Base-by-base conservation (phyloP, 2,329 filamentous ascomycete genomes). In the Blumeriella jaapii region DNA sequence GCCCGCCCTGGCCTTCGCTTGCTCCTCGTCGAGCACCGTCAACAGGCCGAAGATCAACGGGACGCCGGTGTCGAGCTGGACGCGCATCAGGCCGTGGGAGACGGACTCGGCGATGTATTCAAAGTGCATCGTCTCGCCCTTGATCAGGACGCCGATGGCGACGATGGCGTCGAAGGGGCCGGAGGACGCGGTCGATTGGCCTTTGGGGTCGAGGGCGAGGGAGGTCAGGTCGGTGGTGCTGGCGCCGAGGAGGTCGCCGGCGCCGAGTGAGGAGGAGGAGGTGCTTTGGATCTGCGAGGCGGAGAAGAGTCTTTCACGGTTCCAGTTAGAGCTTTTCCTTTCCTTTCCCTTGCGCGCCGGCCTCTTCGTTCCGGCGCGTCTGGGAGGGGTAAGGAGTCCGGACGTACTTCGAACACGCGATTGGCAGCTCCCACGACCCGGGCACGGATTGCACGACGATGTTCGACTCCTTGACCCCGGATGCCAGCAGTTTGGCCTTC, bases 91-190 rank as follows among this genome's bases (percentile, higher is more conserved):
- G 5, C 85, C 91, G 43, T 94, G 84, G 39, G 78, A 85, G 5
- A 93, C 86, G 25, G 84, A 75, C 46, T 96, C 91, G 26, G 87
- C 73, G 52, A 98, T 98, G 64, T 98, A 96, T 63, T 98, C 91
- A 55, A 98, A 98, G 63, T 98, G 91, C 86, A 95, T 95, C 5
- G 91, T 96, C 62, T 93, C 83, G 58, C 91, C 91, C 67, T 98
- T 98, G 65, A 98, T 95, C 42, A 98, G 74, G 38, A 94, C 87
- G 37, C 91, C 91, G 49, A 98, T 82, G 34, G 91, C 86, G 48
- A 98, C 87, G 45, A 98, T 77, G 44, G 91, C 91, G 56, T 96
- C 89, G 53, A 96, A 96, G 13, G 85, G 74, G 37, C 67, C 62
- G 39, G 70, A 62, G 42, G 65, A 52, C n/a, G 60, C 48, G 11